These are phyloP conservation scores for Rhodomyrtus tomentosa DNA, from an alignment of 345 rosid genomes.

Conservation along the genomic window DNA sequence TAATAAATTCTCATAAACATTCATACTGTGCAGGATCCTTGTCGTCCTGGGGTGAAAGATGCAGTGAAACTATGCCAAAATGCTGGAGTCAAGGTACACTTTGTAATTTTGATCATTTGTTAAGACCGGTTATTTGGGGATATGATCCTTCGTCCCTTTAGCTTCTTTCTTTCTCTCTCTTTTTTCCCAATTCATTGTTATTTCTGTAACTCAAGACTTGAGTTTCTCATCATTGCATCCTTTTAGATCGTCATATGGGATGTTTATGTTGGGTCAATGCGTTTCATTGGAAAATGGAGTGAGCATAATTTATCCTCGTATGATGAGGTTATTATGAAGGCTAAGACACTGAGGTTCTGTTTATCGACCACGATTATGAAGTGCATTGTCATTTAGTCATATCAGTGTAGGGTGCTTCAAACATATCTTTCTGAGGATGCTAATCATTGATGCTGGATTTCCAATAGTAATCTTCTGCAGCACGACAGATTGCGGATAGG, in stretches of 20 bases:
- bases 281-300: neutral
- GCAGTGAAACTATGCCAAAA: slow-evolving; percentile 63
- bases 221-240: neutral
- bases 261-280: neutral
- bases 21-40: slow-evolving; percentile 61
- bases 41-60: slow-evolving; percentile 74
- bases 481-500: neutral
- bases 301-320: neutral
- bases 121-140: neutral
- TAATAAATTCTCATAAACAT: neutral
- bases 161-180: neutral
- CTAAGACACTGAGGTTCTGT: neutral
- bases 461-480: neutral
- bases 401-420: rapidly evolving
- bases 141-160: neutral
- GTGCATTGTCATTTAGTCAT: neutral
- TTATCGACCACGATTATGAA: neutral
- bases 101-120: neutral
- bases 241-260: neutral
- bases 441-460: neutral
- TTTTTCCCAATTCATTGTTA: rapidly evolving
- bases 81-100: slow-evolving; percentile 90
- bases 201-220: neutral
- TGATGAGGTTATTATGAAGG: neutral
- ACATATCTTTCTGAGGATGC: neutral